phyloP scores from a whole-genome alignment of 176 grass and related monocot species.

The Bromus sterilis region DNA sequence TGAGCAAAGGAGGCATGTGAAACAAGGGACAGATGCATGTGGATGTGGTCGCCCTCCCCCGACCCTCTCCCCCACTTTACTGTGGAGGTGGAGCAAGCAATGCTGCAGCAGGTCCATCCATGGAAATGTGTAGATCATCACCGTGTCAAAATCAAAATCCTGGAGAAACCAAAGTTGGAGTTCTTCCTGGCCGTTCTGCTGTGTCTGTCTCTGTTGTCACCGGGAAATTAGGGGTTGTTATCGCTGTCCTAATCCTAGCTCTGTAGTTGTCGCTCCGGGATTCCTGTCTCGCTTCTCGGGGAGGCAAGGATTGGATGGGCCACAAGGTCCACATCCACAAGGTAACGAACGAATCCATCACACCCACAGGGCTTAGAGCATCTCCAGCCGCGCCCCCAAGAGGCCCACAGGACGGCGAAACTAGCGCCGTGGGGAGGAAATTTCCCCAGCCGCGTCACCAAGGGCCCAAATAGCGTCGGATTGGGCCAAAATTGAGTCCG shows the following conservation, averaged over 20 bases:
- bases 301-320: conserved; percentile 31
- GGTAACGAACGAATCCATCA: too few species aligned
- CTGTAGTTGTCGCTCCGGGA: background rate
- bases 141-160: background rate
- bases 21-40: conserved; percentile 45
- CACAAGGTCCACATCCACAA: background rate
- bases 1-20: conserved; percentile 29
- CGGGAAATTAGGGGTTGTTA: background rate
- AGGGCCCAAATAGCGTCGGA: too few species aligned
- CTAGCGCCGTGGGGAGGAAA: too few species aligned
- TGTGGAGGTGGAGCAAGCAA: conserved; percentile 3
- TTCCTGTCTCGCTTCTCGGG: conserved; percentile 14
- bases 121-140: conserved; percentile 1
- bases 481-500: too few species aligned
- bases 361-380: too few species aligned
- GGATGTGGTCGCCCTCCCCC: background rate
- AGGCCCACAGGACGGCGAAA: too few species aligned
- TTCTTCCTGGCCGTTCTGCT: background rate
- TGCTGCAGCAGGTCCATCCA: conserved; percentile 17
- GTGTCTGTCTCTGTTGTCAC: background rate
- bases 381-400: too few species aligned
- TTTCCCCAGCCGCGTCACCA: too few species aligned
- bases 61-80: background rate
- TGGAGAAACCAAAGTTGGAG: conserved; percentile 10
- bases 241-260: background rate